These are phyloP conservation scores for Erodium trifolium DNA, from an alignment of 441 rosid species.

Conservation along the genomic window DNA sequence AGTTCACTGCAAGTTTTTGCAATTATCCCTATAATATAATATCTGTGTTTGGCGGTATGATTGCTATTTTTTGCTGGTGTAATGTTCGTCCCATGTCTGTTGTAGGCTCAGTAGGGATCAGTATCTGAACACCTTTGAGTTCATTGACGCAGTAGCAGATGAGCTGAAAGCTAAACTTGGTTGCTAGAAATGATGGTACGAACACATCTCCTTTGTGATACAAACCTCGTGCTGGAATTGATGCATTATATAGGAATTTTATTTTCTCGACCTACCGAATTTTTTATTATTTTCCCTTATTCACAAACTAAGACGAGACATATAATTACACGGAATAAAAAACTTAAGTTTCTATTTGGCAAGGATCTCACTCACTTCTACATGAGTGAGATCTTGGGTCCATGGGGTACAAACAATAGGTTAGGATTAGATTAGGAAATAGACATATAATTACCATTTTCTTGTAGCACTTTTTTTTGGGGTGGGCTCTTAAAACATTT, in stretches of 20 bases:
- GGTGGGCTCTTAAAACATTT: too few relatives aligned
- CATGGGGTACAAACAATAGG: too few relatives aligned
- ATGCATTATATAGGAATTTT: not conserved
- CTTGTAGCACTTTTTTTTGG: too few relatives aligned
- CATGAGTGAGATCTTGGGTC: too few relatives aligned
- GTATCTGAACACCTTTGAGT: constrained; percentile 11
- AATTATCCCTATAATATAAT: not conserved
- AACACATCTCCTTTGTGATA: not conserved
- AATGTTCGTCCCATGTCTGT: not conserved
- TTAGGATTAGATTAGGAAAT: too few relatives aligned
- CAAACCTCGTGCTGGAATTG: not conserved
- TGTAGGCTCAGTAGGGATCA: constrained; percentile 11
- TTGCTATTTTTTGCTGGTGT: not conserved
- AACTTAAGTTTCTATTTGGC: too few relatives aligned
- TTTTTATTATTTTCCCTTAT: not conserved
- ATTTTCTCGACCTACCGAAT: not conserved
- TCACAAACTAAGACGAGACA: not conserved
- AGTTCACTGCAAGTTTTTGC: too few relatives aligned
- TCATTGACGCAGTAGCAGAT: constrained; percentile 13
- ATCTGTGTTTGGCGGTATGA: not conserved
- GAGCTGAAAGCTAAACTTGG: constrained; percentile 10
- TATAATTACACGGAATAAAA: too few relatives aligned
- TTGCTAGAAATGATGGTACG: constrained; percentile 8
- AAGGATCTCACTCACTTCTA: too few relatives aligned
- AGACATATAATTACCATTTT: too few relatives aligned